Conservation (phyloP, 192 early-diverging fungal genomes). For the Entomortierella beljakovae region DNA sequence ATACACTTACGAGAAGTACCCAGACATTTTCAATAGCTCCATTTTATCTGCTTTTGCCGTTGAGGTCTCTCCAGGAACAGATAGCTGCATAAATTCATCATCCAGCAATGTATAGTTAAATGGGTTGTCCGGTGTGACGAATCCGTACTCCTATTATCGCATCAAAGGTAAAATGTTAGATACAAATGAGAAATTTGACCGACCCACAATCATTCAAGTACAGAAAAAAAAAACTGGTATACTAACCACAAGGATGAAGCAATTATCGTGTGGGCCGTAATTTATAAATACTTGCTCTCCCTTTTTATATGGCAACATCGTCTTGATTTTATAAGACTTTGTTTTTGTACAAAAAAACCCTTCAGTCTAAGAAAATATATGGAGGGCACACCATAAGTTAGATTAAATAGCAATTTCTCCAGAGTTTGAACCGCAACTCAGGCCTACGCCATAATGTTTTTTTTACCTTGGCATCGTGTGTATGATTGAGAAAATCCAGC, state of each 20-base stretch:
- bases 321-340: slow-evolving; percentile 74
- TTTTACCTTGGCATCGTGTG: slow-evolving; percentile 63
- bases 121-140: slow-evolving; percentile 62
- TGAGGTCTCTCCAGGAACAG: slow-evolving; percentile 43
- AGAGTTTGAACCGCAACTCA: no score
- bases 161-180: no score
- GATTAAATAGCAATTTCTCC: neutral
- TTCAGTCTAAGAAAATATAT: slow-evolving; percentile 52
- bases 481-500: slow-evolving; percentile 84
- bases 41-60: slow-evolving; percentile 48
- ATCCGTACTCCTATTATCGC: slow-evolving; percentile 62
- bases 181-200: no score
- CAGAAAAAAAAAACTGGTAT: neutral
- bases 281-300: slow-evolving; percentile 74
- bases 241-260: slow-evolving; percentile 58
- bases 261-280: slow-evolving; percentile 70
- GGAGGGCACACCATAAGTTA: neutral
- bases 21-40: slow-evolving; percentile 55
- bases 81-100: slow-evolving; percentile 56
- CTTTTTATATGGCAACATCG: slow-evolving; percentile 64
- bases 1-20: slow-evolving; percentile 57
- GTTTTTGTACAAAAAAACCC: slow-evolving; percentile 60
- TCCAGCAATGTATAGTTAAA: slow-evolving; percentile 65
- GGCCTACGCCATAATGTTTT: no score
- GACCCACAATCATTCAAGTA: neutral